Evolutionary conservation across 345 rosid genomes (phyloP).

Genomic region (Hibiscus trionum): DNA sequence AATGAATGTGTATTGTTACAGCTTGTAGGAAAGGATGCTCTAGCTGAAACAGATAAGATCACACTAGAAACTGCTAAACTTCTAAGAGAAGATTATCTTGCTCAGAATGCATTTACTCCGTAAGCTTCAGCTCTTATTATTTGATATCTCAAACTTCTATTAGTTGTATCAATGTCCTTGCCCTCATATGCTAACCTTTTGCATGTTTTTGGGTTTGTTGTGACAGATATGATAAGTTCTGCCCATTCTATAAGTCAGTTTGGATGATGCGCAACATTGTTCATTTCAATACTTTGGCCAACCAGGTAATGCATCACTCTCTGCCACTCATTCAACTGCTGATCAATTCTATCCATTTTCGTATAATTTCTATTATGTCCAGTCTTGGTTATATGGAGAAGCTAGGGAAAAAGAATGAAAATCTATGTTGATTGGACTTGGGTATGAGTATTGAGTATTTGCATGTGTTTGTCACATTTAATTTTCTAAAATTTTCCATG

Average conservation of each 20-base stretch:
- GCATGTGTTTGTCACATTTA: too few species aligned
- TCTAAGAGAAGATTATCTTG: conserved; percentile 98
- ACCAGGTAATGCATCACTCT: conserved; percentile 52
- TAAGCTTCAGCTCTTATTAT: conserved; percentile 30
- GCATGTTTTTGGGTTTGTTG: conserved; percentile 13
- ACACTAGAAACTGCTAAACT: conserved; percentile 96
- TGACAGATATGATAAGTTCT: conserved; percentile 86
- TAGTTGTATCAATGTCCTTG: background rate
- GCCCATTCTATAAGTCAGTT: conserved; percentile 98
- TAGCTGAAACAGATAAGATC: conserved; percentile 94
- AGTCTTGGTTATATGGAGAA: background rate
- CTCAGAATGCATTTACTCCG: conserved; percentile 99
- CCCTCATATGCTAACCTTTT: background rate
- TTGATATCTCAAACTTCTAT: background rate
- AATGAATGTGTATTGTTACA: conserved; percentile 22
- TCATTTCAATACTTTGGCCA: conserved; percentile 89
- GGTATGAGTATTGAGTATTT: too few species aligned
- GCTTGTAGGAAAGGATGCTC: conserved; percentile 99
- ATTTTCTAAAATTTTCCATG: too few species aligned
- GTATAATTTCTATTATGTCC: background rate
- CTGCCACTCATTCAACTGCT: background rate
- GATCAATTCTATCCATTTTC: background rate
- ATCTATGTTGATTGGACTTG: too few species aligned
- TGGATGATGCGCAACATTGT: conserved; percentile 99
- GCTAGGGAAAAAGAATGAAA: background rate